phyloP scores from a whole-genome alignment of 345 rosid genomes.

The Laguncularia racemosa region DNA sequence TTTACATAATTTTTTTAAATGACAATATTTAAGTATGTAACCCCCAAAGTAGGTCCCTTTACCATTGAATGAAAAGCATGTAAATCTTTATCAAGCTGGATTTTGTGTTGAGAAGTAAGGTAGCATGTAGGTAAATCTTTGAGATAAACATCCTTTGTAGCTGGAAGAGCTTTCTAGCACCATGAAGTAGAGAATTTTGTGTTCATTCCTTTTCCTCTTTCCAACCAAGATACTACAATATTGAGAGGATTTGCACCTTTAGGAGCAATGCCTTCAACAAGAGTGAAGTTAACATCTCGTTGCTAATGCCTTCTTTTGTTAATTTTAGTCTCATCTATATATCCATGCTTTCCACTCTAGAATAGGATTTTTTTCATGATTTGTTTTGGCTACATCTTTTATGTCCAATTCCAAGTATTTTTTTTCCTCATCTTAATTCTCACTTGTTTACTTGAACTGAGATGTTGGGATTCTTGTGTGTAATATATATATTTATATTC shows the following conservation, averaged over 20 bases:
- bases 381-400: too few relatives aligned
- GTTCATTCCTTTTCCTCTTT: constrained; percentile 60
- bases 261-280: constrained; percentile 36
- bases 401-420: too few relatives aligned
- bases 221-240: constrained; percentile 53
- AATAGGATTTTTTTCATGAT: too few relatives aligned
- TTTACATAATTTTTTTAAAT: too few relatives aligned
- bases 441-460: too few relatives aligned
- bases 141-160: constrained; percentile 67
- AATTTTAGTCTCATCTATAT: constrained; percentile 38
- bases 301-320: constrained; percentile 51
- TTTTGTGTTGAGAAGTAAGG: constrained; percentile 61
- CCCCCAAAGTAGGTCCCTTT: constrained; percentile 76
- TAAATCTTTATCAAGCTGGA: constrained; percentile 54
- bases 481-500: too few relatives aligned
- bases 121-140: constrained; percentile 64
- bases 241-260: constrained; percentile 43
- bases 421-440: too few relatives aligned
- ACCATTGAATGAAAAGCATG: constrained; percentile 62
- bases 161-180: constrained; percentile 71
- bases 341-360: constrained; percentile 41
- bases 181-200: constrained; percentile 58
- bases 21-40: too few relatives aligned
- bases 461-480: too few relatives aligned
- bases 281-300: constrained; percentile 26